Base-by-base conservation (phyloP, 768 basidiomycete species). In the Mycena floridula region DNA sequence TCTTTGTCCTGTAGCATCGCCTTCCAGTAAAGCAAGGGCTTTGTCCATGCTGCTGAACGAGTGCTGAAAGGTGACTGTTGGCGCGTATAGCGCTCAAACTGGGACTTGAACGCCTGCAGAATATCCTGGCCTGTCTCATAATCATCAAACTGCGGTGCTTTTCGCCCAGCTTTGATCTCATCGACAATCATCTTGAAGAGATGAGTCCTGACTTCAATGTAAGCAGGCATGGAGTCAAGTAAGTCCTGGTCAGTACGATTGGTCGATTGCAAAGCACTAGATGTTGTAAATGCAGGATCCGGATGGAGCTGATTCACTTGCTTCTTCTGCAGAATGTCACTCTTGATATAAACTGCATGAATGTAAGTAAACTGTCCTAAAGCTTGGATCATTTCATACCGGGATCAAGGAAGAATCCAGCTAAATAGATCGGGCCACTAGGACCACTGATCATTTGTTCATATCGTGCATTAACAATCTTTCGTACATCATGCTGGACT, bases 381-480 rank as follows among this genome's bases (percentile, higher is more conserved):
- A 2, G 40, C 18, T 5, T 22, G 36, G 5, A 1, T 35, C 28
- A 25, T 8, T n/a, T 45, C 45, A 25, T 35, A 58, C 58, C 43
- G 5, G 58, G 59, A 46, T 62, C 48, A 4, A 61, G 52, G 23
- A 56, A 45, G 27, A 62, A 57, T 2, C 50, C 50, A 0, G 54
- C 32, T 0, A 60, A 39, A 43, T 57, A 62, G 7, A 56, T 32
- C 22, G 52, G 48, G 7, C 48, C 45, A 3, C 44, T 48, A 0
- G 51, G 43, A 7, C 53, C 45, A 4, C 51, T 35, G 16, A 61
- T 52, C 45, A 62, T 48, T 35, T 59, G 43, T 6, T 55, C 24
- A 26, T 45, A 61, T 9, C 51, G 51, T 2, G 4, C 7, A 28
- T 60, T 60, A 5, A 52, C 43, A 28, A 50, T 47, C 1, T 23